A percentile compares a stretch with the other conserved stretches of the same genome.
Evolutionary conservation across 2,329 filamentous ascomycete genomes (phyloP).

Genomic region (Sordariomycetes sp.): DNA sequence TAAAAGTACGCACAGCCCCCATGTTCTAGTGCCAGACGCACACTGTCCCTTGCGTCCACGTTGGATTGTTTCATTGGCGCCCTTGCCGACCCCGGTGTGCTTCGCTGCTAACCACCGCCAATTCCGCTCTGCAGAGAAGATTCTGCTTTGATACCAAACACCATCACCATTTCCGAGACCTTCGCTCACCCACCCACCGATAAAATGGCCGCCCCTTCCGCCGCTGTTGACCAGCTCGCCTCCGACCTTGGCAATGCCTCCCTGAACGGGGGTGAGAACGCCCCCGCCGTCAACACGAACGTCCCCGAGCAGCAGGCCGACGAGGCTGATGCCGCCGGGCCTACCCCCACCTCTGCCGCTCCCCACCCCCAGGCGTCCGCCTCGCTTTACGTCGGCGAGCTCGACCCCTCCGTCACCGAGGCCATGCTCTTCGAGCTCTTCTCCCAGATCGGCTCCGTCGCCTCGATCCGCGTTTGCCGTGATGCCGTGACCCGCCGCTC

Average conservation of each 20-base stretch:
- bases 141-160: conserved; percentile 1
- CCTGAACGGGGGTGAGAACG: conserved; percentile 53
- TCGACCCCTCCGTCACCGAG: conserved; percentile 94
- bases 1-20: background rate
- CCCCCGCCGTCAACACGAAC: conserved; percentile 63
- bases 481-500: conserved; percentile 97
- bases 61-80: background rate
- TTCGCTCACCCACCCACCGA: background rate
- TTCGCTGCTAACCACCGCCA: conserved; percentile 4
- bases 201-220: conserved; percentile 17
- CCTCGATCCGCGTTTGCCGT: conserved; percentile 98
- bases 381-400: conserved; percentile 97
- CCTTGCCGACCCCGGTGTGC: conserved; percentile 7
- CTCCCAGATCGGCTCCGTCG: conserved; percentile 96
- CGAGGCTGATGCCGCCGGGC: conserved; percentile 49
- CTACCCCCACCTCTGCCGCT: conserved; percentile 61
- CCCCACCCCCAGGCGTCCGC: conserved; percentile 83
- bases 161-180: conserved; percentile 8
- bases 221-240: conserved; percentile 68
- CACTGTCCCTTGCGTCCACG: background rate
- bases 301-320: conserved; percentile 36
- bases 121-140: conserved; percentile 9
- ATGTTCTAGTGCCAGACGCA: background rate
- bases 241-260: conserved; percentile 61
- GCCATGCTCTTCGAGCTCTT: conserved; percentile 99